phyloP scores from a whole-genome alignment of 352 stramenopile species.

The Globisporangium ultimum region DNA sequence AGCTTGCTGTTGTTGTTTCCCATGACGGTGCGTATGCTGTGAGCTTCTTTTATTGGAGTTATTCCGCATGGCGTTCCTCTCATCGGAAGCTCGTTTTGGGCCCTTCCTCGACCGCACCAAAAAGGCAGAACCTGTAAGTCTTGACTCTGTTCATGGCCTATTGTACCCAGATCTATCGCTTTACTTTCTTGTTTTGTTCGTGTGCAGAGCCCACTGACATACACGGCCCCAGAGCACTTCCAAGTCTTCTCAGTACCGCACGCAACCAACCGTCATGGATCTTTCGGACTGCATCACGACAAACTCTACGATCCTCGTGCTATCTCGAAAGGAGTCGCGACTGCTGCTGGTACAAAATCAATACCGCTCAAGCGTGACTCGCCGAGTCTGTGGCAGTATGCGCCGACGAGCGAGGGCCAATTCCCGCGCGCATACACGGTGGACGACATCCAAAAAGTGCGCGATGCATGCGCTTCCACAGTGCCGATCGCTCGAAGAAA shows the following conservation, averaged over 20 bases:
- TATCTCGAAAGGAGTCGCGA: slow-evolving; percentile 1
- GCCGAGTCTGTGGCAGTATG: slow-evolving; percentile 36
- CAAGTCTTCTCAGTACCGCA: slow-evolving; percentile 17
- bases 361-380: slow-evolving; percentile 9
- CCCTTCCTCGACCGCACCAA: slow-evolving; percentile 33
- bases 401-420: slow-evolving; percentile 30
- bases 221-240: slow-evolving; percentile 19
- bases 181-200: too few species aligned
- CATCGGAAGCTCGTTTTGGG: slow-evolving; percentile 40
- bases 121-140: slow-evolving; percentile 37
- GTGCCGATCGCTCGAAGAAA: slow-evolving; percentile 6
- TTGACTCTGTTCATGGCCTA: not conserved
- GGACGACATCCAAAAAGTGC: slow-evolving; percentile 28
- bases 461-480: slow-evolving; percentile 1
- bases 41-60: too few species aligned
- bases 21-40: too few species aligned
- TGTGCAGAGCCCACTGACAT: slow-evolving; percentile 43
- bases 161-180: not conserved
- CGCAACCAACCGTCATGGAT: slow-evolving; percentile 22
- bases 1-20: not conserved
- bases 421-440: slow-evolving; percentile 43
- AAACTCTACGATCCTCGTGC: not conserved
- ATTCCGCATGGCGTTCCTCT: slow-evolving; percentile 41
- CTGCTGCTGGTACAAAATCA: slow-evolving; percentile 4
- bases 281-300: slow-evolving; percentile 36